Base-by-base conservation (phyloP, 1,284 basidiomycete genomes). In the Moesziomyces sp. region DNA sequence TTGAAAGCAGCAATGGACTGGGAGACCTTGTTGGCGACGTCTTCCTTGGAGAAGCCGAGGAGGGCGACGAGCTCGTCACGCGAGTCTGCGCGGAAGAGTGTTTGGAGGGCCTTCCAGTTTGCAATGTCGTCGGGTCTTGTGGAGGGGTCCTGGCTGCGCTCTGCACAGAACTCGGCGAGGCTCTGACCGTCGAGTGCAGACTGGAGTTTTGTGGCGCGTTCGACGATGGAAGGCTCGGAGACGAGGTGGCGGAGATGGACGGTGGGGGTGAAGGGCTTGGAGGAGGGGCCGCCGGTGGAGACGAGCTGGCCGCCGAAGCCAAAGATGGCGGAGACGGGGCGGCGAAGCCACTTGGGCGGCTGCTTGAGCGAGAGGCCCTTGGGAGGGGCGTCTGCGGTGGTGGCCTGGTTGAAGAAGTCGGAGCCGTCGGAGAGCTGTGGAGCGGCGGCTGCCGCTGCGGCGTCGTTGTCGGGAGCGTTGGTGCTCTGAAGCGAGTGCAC, bases 321-420 rank as follows among this genome's bases (percentile, higher is more conserved):
- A 78, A 97, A 99, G 1, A 93, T 90, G 48, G 88, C 90, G 0
- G 91, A 91, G 0, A 89, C 87, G 2, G 96, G 93, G 23, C 94
- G 89, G 44, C 92, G 90, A 44, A 98, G 89, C 97, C 97, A 98
- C 83, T 94, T 97, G 9, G 97, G 97, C 7, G 94, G 91, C 78
- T 95, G 92, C 44, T 62, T 71, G 46, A 84, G 78, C 24, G 81
- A 80, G 40, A 82, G 52, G 26, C 77, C 81, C 80, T 69, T 83
- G 74, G 63, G 77, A 74, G 43, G 80, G 74, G 65, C 26, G 73
- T 54, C 75, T 42, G 66, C 84, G 77, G 88, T 89, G 14, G 89
- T 88, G 11, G 90, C 88, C 14, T 88, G 86, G 65, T 91, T 90
- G 79, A 93, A 93, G 30, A 95, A 88, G 71, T 94, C 91, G 5